Evolutionary conservation across 805 yeast species (phyloP), one percentile per base, ranked within the genome.

Genomic region (Candida incommunis): DNA sequence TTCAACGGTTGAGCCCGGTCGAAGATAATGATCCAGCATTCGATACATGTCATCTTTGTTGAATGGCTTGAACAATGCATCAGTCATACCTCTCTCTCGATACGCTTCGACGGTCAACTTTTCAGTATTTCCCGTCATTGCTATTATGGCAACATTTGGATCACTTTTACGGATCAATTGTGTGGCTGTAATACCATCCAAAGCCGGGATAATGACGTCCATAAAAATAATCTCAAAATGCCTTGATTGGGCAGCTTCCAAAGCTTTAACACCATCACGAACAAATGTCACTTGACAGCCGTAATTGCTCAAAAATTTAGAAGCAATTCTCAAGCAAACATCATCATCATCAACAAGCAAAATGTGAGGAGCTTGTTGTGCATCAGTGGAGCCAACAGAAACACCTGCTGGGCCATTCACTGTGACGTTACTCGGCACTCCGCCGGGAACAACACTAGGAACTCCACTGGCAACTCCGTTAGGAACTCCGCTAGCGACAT

Each of bases 201-300:
- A 44, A 1, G 49, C 50, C 23, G 54, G 57, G 57, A 60, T 60
- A 29, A 53, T 56, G 23, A 61, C 47, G 47, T 60, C 63, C 60
- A 59, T 60, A 23, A 57, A 50, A 24, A 57, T 54, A 22, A 59
- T 51, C 29, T 51, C 52, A 45, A 50, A 49, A 23, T 49, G 51
- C 4, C 18, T 31, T 9, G 37, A 11, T 16, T 31, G 37, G 18
- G 37, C 20, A 4, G 37, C 37, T 16, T 31, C 37, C 11, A 31
- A 18, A 13, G 37, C 37, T 18, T 9, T n/a, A 16, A 90, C 64
- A 0, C 98, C 99, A 64, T 90, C 96, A 3, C 86, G 81, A 0
- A 85, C 96, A 18, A 87, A 85, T 41, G 92, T 90, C 3, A 90
- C 95, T 13, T 86, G 78, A 60, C 96, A 88, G 0, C 96, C 96